Conservation (phyloP, 805 yeast genomes). For the Ogataea saltuana region DNA sequence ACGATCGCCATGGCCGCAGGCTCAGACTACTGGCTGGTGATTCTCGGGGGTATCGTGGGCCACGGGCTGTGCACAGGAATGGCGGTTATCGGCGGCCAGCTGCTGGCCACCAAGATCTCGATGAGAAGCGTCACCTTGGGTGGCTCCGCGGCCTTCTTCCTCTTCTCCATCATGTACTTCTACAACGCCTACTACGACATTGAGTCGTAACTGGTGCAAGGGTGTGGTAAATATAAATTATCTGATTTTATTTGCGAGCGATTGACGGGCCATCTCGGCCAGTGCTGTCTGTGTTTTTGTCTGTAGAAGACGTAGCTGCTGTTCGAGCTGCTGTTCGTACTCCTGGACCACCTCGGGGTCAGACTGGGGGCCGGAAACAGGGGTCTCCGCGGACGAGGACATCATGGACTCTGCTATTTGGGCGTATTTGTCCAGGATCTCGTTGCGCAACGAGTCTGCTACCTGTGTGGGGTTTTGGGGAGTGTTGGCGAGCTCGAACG, state of each 20-base stretch:
- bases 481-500: constrained; percentile 1
- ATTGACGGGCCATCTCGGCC: background rate
- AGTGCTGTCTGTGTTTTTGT: background rate
- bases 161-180: constrained; percentile 80
- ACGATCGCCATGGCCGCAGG: constrained; percentile 99
- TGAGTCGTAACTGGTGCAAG: constrained; percentile 18
- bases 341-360: background rate
- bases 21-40: constrained; percentile 84
- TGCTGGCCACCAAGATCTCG: constrained; percentile 84
- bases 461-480: background rate
- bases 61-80: constrained; percentile 84
- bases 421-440: background rate
- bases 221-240: constrained; percentile 1
- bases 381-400: background rate
- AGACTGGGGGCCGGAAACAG: background rate
- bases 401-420: background rate
- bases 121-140: constrained; percentile 90
- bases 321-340: constrained; percentile 1
- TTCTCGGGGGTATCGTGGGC: constrained; percentile 86
- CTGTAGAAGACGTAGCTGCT: background rate
- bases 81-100: constrained; percentile 93
- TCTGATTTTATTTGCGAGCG: background rate
- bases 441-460: background rate
- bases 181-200: constrained; percentile 54
- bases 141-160: constrained; percentile 83